Base-by-base conservation (phyloP, 2,329 filamentous ascomycete species). In the Cercospora sp. region DNA sequence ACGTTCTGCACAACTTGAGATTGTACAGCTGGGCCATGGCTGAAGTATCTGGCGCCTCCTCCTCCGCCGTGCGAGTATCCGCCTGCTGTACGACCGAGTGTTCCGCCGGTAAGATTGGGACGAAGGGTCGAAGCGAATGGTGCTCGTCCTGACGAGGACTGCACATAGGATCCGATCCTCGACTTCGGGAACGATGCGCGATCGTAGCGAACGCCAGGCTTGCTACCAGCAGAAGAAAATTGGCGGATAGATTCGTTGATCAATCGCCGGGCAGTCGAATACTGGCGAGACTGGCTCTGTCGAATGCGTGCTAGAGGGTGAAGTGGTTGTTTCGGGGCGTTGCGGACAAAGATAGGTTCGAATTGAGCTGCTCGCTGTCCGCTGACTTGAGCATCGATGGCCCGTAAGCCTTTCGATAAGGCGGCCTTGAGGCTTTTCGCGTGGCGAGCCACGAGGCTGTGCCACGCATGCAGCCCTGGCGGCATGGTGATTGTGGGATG, bases 1-100 rank as follows among this genome's bases (percentile, higher is more conserved):
- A 97, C 94, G 80, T 97, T 97, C 79, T 95, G 91, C 62, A 98
- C 88, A 58, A 98, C 93, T 79, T 98, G 92, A 1, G 94, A 93
- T 45, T 93, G 93, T 7, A 90, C 88, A 9, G 92, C 90, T 1
- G 94, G 93, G 0, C 89, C 88, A 81, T 97, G 94, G 1, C 93
- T 96, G 82, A 98, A 98, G 83, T 94, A 94, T 72, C 94, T 87
- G 26, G 89, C 88, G 55, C 90, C 91, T 72, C 91, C 89, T 67
- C 88, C 79, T 58, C 89, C 85, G 33, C 90, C 90, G 65, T 92
- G 82, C 71, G 85, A 85, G 78, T 99, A 99, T n/a, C 95, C 95
- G 72, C 94, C 93, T 7, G 94, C 92, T 45, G 92, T 92, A 66
- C 94, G 89, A 36, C 92, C 90, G 55, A 97, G 82, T 26, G 92